These are phyloP conservation scores for Aurifilum marmelostoma DNA, from an alignment of 2,329 filamentous ascomycete genomes.

Conservation along the genomic window DNA sequence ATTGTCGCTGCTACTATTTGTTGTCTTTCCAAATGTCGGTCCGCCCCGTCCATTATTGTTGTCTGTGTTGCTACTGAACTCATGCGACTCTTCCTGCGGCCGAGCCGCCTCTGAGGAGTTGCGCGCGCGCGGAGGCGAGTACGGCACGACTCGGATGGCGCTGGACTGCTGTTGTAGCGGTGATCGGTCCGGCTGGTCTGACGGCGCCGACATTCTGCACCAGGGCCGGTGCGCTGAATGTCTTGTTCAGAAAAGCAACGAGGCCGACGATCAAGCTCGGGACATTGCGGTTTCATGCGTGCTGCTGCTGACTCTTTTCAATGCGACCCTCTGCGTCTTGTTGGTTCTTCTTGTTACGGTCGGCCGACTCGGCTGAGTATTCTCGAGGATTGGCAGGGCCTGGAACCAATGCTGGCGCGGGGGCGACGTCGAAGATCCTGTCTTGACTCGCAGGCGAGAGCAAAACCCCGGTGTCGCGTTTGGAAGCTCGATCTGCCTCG, in stretches of 20 bases:
- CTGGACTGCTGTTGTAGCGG: conserved; percentile 46
- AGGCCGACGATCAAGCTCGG: conserved; percentile 36
- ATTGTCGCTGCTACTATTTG: neutral
- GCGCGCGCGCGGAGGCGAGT: conserved; percentile 48
- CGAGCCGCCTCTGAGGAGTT: conserved; percentile 26
- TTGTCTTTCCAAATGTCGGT: conserved; percentile 15
- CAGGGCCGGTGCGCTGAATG: conserved; percentile 28
- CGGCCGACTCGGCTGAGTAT: neutral
- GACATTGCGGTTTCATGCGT: conserved; percentile 39
- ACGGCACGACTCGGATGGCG: conserved; percentile 53
- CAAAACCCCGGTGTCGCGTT: conserved; percentile 1
- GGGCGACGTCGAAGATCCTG: conserved; percentile 16
- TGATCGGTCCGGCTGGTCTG: conserved; percentile 36
- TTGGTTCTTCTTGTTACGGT: neutral
- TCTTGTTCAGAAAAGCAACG: conserved; percentile 26
- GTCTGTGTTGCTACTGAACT: conserved; percentile 9
- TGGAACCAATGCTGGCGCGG: conserved; percentile 2
- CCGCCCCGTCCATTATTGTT: conserved; percentile 13
- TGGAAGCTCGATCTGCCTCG: conserved; percentile 9
- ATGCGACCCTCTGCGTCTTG: no score
- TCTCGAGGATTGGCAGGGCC: neutral
- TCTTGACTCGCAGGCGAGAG: conserved; percentile 12
- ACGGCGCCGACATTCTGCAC: conserved; percentile 35
- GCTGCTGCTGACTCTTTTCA: conserved; percentile 1
- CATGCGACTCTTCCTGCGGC: conserved; percentile 20